Conservation (phyloP, 2,329 filamentous ascomycete species). For the Gaeumannomyces tritici region DNA sequence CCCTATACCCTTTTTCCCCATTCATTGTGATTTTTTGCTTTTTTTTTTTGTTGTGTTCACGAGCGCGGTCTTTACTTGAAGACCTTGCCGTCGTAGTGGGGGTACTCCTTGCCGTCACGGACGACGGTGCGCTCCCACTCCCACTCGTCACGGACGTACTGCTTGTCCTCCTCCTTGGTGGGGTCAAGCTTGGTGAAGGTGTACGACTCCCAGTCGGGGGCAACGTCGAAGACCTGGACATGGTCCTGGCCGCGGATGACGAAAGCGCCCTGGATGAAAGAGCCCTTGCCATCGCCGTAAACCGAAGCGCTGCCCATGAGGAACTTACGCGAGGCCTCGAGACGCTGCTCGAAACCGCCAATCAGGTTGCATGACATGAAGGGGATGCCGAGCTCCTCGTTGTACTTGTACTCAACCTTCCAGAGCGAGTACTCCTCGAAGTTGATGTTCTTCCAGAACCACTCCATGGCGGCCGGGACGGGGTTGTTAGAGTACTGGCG, state of each 20-base stretch:
- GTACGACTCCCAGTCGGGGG: conserved; percentile 96
- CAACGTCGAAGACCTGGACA: conserved; percentile 84
- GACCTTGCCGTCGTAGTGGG: conserved; percentile 88
- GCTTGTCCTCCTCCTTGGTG: conserved; percentile 72
- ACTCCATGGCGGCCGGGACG: conserved; percentile 75
- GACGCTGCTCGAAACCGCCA: conserved; percentile 93
- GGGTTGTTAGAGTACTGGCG: conserved; percentile 97
- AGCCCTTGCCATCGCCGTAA: conserved; percentile 82
- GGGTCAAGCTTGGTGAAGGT: conserved; percentile 93
- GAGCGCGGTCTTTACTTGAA: conserved; percentile 71
- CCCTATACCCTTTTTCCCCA: conserved; percentile 1
- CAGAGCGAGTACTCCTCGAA: conserved; percentile 94
- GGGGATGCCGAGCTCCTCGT: conserved; percentile 89
- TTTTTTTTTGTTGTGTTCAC: conserved; percentile 6
- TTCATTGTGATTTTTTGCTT: conserved; percentile 1
- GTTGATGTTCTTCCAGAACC: conserved; percentile 97
- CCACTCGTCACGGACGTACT: conserved; percentile 83
- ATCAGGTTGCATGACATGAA: conserved; percentile 99
- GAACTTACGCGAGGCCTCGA: conserved; percentile 97
- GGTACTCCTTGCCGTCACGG: conserved; percentile 79
- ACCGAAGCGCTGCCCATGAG: conserved; percentile 87
- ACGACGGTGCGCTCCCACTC: conserved; percentile 78
- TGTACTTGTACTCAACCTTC: conserved; percentile 97
- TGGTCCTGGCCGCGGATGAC: conserved; percentile 87
- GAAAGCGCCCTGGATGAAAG: conserved; percentile 86